Conservation (phyloP, 2,329 filamentous ascomycete genomes). For the Colletotrichum tofieldiae region DNA sequence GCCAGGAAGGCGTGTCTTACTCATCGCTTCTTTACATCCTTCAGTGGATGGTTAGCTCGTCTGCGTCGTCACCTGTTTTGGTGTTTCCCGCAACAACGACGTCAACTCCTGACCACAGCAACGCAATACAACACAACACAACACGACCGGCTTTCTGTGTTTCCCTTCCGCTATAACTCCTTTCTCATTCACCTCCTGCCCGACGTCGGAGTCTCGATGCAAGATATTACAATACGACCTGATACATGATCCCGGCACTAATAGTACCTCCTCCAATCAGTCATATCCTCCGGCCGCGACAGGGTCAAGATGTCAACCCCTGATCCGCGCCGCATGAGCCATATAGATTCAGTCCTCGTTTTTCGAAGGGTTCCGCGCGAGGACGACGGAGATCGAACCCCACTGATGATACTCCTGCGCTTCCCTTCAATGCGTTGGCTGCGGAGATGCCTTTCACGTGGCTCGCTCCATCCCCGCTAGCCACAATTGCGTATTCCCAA, state of each 20-base stretch:
- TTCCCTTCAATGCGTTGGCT: background rate
- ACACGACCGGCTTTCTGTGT: background rate
- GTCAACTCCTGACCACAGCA: no score
- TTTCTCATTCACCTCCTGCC: background rate
- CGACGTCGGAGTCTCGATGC: background rate
- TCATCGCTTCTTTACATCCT: constrained; percentile 9
- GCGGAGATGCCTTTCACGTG: background rate
- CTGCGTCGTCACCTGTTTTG: background rate
- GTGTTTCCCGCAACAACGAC: background rate
- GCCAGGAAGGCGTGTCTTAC: constrained; percentile 24
- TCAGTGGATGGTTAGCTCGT: constrained; percentile 3
- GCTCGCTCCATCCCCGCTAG: background rate
- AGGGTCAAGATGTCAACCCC: constrained; percentile 2
- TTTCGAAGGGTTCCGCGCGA: constrained; percentile 22
- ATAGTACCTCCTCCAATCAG: background rate
- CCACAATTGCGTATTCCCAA: background rate
- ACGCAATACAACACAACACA: background rate
- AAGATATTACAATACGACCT: background rate
- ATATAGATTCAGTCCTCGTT: background rate
- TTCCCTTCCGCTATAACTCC: background rate
- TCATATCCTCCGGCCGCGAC: constrained; percentile 14
- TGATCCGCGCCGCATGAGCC: constrained; percentile 24
- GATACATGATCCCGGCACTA: constrained; percentile 15
- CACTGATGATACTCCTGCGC: background rate
- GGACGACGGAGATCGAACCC: constrained; percentile 19